Percentiles rank a stretch among this genome's conserved stretches.
These are phyloP conservation scores for Halteria grandinella DNA, from an alignment of 73 alveolate species.

Conservation along the genomic window DNA sequence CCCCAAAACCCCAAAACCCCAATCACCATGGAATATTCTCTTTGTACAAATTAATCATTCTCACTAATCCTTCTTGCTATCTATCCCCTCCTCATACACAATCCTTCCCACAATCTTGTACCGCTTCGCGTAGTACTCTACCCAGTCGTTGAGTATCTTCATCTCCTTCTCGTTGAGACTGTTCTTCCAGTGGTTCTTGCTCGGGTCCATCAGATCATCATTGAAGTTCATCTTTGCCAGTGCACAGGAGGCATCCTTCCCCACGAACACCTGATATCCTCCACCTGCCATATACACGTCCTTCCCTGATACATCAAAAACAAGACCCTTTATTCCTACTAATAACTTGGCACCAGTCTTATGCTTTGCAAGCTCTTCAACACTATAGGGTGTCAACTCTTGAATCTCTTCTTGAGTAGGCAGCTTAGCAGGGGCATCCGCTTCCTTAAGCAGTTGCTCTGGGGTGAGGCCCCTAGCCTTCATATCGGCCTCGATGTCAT, in stretches of 20 bases:
- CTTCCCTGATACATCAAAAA: slow-evolving; percentile 63
- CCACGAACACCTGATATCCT: slow-evolving; percentile 61
- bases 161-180: slow-evolving; percentile 5
- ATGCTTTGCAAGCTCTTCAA: too few species aligned
- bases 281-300: slow-evolving; percentile 48
- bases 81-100: not conserved
- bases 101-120: slow-evolving; percentile 12
- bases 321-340: not conserved
- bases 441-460: too few species aligned
- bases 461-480: too few species aligned
- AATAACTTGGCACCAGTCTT: too few species aligned
- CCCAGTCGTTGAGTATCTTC: slow-evolving; percentile 27
- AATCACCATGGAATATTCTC: too few species aligned
- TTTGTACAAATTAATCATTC: not conserved
- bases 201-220: slow-evolving; percentile 24
- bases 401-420: too few species aligned
- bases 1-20: slow-evolving; percentile 1
- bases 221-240: slow-evolving; percentile 64
- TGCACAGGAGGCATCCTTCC: slow-evolving; percentile 71
- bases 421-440: too few species aligned
- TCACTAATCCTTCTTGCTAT: not conserved
- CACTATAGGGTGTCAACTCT: too few species aligned
- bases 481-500: too few species aligned
- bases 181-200: slow-evolving; percentile 1
- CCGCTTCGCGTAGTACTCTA: slow-evolving; percentile 3